Base-by-base conservation (phyloP, 768 basidiomycete species). In the Panus rudis region DNA sequence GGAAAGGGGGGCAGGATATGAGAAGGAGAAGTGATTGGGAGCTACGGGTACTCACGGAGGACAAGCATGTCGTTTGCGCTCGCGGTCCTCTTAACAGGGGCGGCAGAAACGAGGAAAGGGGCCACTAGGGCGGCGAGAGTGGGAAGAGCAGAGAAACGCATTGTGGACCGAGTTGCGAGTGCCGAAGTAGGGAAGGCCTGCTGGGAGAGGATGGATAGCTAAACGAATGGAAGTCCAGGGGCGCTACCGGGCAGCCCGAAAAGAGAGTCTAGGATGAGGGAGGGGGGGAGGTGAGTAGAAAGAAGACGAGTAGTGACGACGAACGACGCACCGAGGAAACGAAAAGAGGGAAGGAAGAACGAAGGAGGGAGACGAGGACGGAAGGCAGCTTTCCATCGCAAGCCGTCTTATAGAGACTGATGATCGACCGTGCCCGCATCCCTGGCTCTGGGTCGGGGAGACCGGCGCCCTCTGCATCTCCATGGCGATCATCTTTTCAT, bases 211-310 rank as follows among this genome's bases (percentile, higher is more conserved):
- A 51, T 46, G 47, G 42, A 41, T 42, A 37, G 44, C 38, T 41
- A 41, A 49, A 53, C 48, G 52, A 55, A 60, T 52, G 51, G 50
- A 48, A 51, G 62, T 67, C 67, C 65, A 73, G 67, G 74, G 76
- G 75, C 71, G 81, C 83, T 65, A 71, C 81, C 79, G 67, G 80
- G 81, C 81, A 76, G 72, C 79, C 81, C 74, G 71, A 68, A 45
- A 60, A 26, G 30, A 41, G 43, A 33, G 41, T 25, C 7, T 39
- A 24, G 39, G 28, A 34, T 25, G 14, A 39, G 37, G 37, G 37
- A 34, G 41, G 10, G 33, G 14, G 27, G 20, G 14, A 50, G 46
- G 27, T 41, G 40, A 46, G 42, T 28, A 27, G 19, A 21, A 12
- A 43, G 31, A 30, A 22, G 17, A 19, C 27, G 22, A 31, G 16